These are phyloP conservation scores for Protomyces gravidus DNA, from an alignment of 1,139 yeast species.

Conservation along the genomic window DNA sequence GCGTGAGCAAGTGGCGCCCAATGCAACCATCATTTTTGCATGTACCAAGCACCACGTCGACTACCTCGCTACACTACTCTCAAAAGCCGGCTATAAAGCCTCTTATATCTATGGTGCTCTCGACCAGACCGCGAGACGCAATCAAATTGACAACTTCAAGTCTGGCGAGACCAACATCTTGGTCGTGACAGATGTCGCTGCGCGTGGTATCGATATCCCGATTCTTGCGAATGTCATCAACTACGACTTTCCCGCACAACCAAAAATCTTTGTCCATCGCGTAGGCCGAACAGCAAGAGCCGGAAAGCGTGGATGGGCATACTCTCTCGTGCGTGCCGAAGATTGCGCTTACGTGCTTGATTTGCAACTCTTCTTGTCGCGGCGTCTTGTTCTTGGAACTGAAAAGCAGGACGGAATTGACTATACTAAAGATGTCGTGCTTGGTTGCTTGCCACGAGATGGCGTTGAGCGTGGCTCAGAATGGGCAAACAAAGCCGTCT, in stretches of 20 bases:
- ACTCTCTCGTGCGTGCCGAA: constrained; percentile 74
- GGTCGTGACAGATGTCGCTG: constrained; percentile 98
- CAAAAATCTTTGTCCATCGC: constrained; percentile 90
- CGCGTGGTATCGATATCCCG: constrained; percentile 99
- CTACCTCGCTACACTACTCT: constrained; percentile 65
- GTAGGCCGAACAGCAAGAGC: constrained; percentile 99
- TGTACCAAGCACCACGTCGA: constrained; percentile 98
- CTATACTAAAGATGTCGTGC: constrained; percentile 70
- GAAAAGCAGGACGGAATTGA: constrained; percentile 43
- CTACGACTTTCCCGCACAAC: constrained; percentile 82
- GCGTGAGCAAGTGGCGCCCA: constrained; percentile 76
- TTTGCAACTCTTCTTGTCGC: constrained; percentile 82
- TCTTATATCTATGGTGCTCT: constrained; percentile 90
- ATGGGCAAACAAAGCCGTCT: constrained; percentile 58
- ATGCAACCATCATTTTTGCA: constrained; percentile 86
- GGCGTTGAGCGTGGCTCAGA: constrained; percentile 71
- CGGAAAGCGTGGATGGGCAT: constrained; percentile 97
- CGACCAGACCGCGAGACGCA: constrained; percentile 90
- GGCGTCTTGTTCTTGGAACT: constrained; percentile 58
- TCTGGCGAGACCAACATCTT: constrained; percentile 74
- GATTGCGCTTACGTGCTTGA: constrained; percentile 89
- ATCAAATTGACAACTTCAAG: constrained; percentile 79
- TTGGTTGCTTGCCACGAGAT: constrained; percentile 76
- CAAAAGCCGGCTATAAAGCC: constrained; percentile 75
- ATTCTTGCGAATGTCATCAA: constrained; percentile 90